phyloP scores from a whole-genome alignment of 257 asterid species.

The Solanum corneliomulleri region DNA sequence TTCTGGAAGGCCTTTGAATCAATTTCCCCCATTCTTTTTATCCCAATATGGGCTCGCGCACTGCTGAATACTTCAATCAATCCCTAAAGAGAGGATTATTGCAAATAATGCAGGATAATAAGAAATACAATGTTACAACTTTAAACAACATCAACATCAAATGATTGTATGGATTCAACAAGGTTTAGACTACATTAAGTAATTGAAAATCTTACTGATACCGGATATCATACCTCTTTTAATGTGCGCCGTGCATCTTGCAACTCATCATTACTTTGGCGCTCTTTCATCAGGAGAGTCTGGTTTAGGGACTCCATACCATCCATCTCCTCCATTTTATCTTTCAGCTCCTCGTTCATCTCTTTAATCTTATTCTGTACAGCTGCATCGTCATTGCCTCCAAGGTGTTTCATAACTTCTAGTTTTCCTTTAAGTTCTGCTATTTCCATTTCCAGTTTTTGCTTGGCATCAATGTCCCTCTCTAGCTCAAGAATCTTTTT shows the following conservation, averaged over 20 bases:
- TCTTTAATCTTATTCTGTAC: constrained; percentile 25
- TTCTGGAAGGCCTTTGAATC: constrained; percentile 44
- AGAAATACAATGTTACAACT: background rate
- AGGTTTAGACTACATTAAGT: background rate
- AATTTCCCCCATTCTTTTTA: constrained; percentile 78
- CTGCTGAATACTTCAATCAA: constrained; percentile 32
- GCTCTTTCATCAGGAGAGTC: constrained; percentile 17
- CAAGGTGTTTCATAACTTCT: constrained; percentile 35
- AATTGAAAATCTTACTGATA: background rate
- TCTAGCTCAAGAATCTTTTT: constrained; percentile 20
- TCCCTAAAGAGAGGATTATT: constrained; percentile 24
- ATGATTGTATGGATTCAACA: background rate
- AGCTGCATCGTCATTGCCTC: constrained; percentile 31
- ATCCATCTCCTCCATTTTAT: constrained; percentile 26
- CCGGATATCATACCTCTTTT: constrained; percentile 1
- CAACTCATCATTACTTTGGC: constrained; percentile 24
- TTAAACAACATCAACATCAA: background rate
- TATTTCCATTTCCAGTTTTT: constrained; percentile 24
- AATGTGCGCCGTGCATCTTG: constrained; percentile 22
- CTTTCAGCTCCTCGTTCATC: constrained; percentile 18
- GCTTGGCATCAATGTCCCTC: constrained; percentile 21
- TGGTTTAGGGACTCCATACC: constrained; percentile 8
- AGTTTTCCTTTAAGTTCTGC: constrained; percentile 26
- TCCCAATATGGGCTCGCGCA: constrained; percentile 42
- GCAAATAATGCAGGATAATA: background rate